Base-by-base conservation (phyloP, 129 eudicot species). In the Flaveria ramosissima region DNA sequence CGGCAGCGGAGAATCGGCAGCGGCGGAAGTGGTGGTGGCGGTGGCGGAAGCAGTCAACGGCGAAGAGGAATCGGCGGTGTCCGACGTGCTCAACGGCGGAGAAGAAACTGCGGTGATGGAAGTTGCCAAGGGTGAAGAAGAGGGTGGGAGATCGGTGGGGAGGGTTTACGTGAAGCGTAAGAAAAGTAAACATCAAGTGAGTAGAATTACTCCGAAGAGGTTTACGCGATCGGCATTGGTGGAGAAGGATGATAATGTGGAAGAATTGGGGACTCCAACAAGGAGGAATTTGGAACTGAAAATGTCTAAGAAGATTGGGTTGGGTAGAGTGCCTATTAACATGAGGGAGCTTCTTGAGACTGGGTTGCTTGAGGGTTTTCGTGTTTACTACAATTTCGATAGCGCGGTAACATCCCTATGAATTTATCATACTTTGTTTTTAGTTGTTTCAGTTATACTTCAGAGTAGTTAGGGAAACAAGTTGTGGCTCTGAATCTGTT, bases 281-380 rank as follows among this genome's bases (percentile, higher is more conserved):
- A 84, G 71, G 78, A 86, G 53, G 83, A 83, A 84, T 46, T 43
- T 81, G 83, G 98, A 86, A 72, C 14, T 86, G 88, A 81, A 86
- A 77, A 82, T 83, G 89, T 82, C 85, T 48, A 86, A 90, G 83
- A 86, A 86, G 77, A 83, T 89, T 57, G 85, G 73, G 39, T 19
- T 87, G 53, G 83, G 67, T 15, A 88, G 78, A 60, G 76, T 77
- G 75, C 93, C 93, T 10, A 83, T 82, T 0, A 95, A 85, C 15
- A 86, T 82, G 67, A 86, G 78, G 80, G 95, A 89, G 83, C 99
- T 95, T 63, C 82, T 95, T 2, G 94, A 83, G 84, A 91, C 99
- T 8, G 96, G 99, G 12, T 68, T 89, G 85, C 90, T 95, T 2
- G 99, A 95, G 65, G 94, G 96, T 16, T 86, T 84, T 75, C 92